Evolutionary conservation across 2,329 filamentous ascomycete species (phyloP), one percentile per base, ranked within the genome.

Genomic region (Aphanocladium album): DNA sequence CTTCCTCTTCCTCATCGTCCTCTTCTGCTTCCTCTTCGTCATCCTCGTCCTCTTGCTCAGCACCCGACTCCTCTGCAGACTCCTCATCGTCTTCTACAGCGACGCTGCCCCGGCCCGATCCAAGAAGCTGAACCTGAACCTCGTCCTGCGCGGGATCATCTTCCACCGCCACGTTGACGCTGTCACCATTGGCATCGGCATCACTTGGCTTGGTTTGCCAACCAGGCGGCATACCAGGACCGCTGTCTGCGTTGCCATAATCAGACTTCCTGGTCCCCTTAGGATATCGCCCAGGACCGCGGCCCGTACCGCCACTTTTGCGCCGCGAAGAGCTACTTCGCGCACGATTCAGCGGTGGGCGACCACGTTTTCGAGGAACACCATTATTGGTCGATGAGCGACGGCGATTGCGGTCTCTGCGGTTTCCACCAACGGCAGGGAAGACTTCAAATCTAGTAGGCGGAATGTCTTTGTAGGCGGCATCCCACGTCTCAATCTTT

Each of bases 401-500:
- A 72, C 75, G 70, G 21, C 81, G 77, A 12, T 76, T 70, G 17
- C 81, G 76, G 49, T 80, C 69, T 7, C 83, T 77, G 23, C 83
- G 79, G 56, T 77, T 74, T 1, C 74, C 74, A 12, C 76, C 76
- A 9, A 89, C 75, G 0, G 88, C 84, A 9, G 91, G 91, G 68
- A 90, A 93, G 45, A 95, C 85, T 67, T 92, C 88, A 71, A 91
- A 96, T 37, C 90, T 84, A 1, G 80, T 85, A 0, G 86, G 78
- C 2, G 89, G 89, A 27, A 95, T 89, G 52, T 77, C 73, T 16
- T 75, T 75, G 67, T 86, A 86, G 2, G 77, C 70, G 3, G 71
- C 66, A 12, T 71, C 69, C 83, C 83, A 86, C 45, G 74, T 68
- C 23, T 39, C 5, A 8, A 72, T 69, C 2, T 68, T 69, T 27